These are phyloP conservation scores for Lecanosticta acicola DNA, from an alignment of 2,329 filamentous ascomycete species.

Conservation along the genomic window DNA sequence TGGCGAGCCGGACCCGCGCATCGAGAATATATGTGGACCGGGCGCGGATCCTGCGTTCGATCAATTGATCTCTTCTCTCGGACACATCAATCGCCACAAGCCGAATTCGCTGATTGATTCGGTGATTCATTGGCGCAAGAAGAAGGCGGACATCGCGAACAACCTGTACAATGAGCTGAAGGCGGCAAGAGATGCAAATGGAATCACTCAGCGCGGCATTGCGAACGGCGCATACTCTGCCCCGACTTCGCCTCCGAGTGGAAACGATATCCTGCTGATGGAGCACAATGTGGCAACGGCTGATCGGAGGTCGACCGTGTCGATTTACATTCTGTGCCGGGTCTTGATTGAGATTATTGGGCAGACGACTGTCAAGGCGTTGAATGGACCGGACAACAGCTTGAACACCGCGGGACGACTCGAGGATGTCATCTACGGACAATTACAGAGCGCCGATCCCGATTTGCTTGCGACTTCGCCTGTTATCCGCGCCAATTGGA, in stretches of 20 bases:
- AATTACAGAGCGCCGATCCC: slow-evolving; percentile 80
- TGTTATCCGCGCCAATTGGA: slow-evolving; percentile 89
- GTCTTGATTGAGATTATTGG: slow-evolving; percentile 91
- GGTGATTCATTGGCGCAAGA: slow-evolving; percentile 97
- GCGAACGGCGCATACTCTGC: slow-evolving; percentile 15
- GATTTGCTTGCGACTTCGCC: slow-evolving; percentile 73
- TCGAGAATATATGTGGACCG: slow-evolving; percentile 85
- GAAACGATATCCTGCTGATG: slow-evolving; percentile 25
- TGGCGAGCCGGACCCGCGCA: slow-evolving; percentile 72
- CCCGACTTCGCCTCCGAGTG: slow-evolving; percentile 18
- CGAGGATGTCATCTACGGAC: slow-evolving; percentile 93
- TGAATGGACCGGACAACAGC: slow-evolving; percentile 51
- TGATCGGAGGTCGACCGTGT: slow-evolving; percentile 86
- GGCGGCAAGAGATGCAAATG: slow-evolving; percentile 20
- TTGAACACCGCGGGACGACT: slow-evolving; percentile 89
- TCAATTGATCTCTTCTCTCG: slow-evolving; percentile 85
- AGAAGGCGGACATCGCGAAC: slow-evolving; percentile 78
- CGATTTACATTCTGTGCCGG: slow-evolving; percentile 91
- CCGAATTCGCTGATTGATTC: slow-evolving; percentile 94
- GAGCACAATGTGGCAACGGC: slow-evolving; percentile 29
- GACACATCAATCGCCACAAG: slow-evolving; percentile 89
- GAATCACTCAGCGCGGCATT: slow-evolving; percentile 21
- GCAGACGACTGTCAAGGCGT: slow-evolving; percentile 74
- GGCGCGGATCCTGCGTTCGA: slow-evolving; percentile 86
- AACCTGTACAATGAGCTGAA: slow-evolving; percentile 30